Percentiles rank a stretch among this genome's conserved stretches.
Evolutionary conservation across 2,329 filamentous ascomycete genomes (phyloP).

Genomic region (Trichoderma endophyticum): DNA sequence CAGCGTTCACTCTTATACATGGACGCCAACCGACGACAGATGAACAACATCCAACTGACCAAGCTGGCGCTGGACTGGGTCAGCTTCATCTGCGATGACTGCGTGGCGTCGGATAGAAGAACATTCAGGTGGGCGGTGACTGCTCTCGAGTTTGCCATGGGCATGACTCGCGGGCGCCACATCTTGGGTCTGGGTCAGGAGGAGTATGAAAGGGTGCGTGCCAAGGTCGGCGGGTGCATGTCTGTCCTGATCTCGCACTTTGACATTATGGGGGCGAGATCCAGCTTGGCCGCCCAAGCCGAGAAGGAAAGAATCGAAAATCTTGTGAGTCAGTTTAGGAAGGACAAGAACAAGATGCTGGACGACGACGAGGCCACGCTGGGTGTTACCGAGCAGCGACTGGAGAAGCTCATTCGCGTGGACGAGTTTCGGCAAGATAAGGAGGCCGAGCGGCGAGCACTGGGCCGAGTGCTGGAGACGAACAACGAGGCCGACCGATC

Average conservation of each 20-base stretch:
- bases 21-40: slow-evolving; percentile 89
- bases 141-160: slow-evolving; percentile 94
- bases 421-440: slow-evolving; percentile 76
- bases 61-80: slow-evolving; percentile 95
- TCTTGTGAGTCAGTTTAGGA: slow-evolving; percentile 69
- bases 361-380: slow-evolving; percentile 84
- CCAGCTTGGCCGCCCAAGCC: slow-evolving; percentile 86
- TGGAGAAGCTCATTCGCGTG: slow-evolving; percentile 69
- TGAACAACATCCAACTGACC: slow-evolving; percentile 96
- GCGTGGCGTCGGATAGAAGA: slow-evolving; percentile 86
- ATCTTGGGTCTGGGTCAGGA: slow-evolving; percentile 86
- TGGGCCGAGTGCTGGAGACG: slow-evolving; percentile 88
- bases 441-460: slow-evolving; percentile 78
- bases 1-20: slow-evolving; percentile 92
- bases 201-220: slow-evolving; percentile 77
- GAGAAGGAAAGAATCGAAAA: slow-evolving; percentile 87
- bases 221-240: slow-evolving; percentile 96
- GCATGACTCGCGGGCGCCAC: slow-evolving; percentile 90
- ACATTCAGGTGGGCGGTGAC: slow-evolving; percentile 97
- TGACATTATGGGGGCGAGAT: slow-evolving; percentile 96
- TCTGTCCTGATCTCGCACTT: slow-evolving; percentile 96
- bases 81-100: slow-evolving; percentile 96
- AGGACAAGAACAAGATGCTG: slow-evolving; percentile 68
- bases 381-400: slow-evolving; percentile 71
- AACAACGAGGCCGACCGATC: slow-evolving; percentile 95